These are phyloP conservation scores for Logfia minima DNA, from an alignment of 129 eudicot species.

Conservation along the genomic window DNA sequence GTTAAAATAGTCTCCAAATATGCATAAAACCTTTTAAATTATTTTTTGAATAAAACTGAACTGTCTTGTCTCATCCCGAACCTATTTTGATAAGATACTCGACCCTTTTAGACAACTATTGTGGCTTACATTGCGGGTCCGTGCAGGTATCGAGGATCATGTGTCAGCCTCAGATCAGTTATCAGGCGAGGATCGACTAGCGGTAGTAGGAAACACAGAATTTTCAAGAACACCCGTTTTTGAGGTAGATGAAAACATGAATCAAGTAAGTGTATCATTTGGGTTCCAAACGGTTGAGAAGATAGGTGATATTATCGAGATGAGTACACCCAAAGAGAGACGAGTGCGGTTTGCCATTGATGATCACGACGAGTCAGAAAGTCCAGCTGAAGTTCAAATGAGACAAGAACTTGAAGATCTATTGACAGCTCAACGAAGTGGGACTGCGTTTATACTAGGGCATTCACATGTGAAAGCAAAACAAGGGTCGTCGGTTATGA, in stretches of 20 bases:
- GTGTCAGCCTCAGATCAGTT: conserved; percentile 39
- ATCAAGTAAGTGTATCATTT: conserved; percentile 60
- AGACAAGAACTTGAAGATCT: conserved; percentile 68
- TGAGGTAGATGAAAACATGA: conserved; percentile 51
- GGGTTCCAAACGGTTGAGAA: conserved; percentile 64
- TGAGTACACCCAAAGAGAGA: conserved; percentile 47
- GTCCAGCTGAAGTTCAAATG: conserved; percentile 31
- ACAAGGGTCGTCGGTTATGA: conserved; percentile 71
- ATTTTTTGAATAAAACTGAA: not conserved
- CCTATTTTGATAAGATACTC: not conserved
- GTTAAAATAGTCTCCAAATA: not conserved
- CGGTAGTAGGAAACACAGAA: conserved; percentile 51
- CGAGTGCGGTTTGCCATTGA: conserved; percentile 56
- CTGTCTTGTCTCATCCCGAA: not conserved
- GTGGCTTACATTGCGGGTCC: not conserved
- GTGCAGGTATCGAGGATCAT: conserved; percentile 32
- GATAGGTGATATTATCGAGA: conserved; percentile 49
- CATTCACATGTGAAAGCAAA: conserved; percentile 83
- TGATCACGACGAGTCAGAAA: conserved; percentile 34
- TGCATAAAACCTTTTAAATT: not conserved
- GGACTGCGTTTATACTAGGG: conserved; percentile 81
- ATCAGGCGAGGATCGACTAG: conserved; percentile 49
- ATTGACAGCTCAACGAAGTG: conserved; percentile 64
- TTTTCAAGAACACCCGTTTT: conserved; percentile 39
- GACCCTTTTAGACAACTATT: not conserved